Conservation (phyloP, 192 early-diverging fungal species). For the Physocladia obscura region DNA sequence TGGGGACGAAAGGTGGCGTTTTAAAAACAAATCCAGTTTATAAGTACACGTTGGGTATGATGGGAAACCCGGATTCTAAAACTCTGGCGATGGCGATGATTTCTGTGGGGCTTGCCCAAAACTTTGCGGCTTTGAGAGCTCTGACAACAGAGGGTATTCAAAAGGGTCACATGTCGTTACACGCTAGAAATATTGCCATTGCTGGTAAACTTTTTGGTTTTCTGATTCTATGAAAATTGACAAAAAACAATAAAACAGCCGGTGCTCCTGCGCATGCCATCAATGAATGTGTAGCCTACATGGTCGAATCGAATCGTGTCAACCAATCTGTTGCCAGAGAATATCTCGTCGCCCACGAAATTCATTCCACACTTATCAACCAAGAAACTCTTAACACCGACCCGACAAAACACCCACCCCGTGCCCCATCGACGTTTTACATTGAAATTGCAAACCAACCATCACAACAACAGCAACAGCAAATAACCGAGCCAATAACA, state of each 20-base stretch:
- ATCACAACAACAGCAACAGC: too few species aligned
- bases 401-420: neutral
- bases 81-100: constrained; percentile 64
- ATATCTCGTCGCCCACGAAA: constrained; percentile 56
- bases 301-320: constrained; percentile 68
- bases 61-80: constrained; percentile 64
- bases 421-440: constrained; percentile 45
- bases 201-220: too few species aligned
- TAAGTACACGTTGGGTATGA: constrained; percentile 63
- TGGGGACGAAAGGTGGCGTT: constrained; percentile 77
- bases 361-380: constrained; percentile 26
- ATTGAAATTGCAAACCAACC: constrained; percentile 35
- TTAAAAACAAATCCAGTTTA: constrained; percentile 72
- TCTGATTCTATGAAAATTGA: too few species aligned
- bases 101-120: constrained; percentile 72
- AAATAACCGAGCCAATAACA: constrained; percentile 32
- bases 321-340: constrained; percentile 58
- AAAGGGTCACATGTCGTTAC: constrained; percentile 65
- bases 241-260: too few species aligned
- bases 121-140: constrained; percentile 76
- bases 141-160: constrained; percentile 75
- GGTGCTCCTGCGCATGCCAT: constrained; percentile 68
- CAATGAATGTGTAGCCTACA: constrained; percentile 63
- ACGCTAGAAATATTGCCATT: constrained; percentile 50
- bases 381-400: constrained; percentile 14